Evolutionary conservation across 2,329 filamentous ascomycete species (phyloP).

Genomic region (Ploettnerulaceae sp.): DNA sequence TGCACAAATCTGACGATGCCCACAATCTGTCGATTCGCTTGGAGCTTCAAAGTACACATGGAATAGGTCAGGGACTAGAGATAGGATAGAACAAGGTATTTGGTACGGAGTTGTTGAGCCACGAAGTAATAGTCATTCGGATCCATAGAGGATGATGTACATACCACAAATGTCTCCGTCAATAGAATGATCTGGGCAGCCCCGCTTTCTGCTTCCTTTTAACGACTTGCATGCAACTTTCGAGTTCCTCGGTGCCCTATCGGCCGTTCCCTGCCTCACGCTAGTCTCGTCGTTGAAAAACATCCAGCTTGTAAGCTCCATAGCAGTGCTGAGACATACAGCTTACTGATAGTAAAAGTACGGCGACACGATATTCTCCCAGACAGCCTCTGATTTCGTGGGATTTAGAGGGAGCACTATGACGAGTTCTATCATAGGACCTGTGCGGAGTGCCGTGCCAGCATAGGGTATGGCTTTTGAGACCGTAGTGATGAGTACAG

Average conservation of each 20-base stretch:
- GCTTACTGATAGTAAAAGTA: too few species aligned
- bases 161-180: not conserved
- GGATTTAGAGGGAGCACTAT: too few species aligned
- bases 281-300: too few species aligned
- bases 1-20: not conserved
- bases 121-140: not conserved
- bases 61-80: not conserved
- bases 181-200: not conserved
- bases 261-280: slow-evolving; percentile 1
- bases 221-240: not conserved
- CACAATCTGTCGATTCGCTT: not conserved
- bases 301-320: too few species aligned
- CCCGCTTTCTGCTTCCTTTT: slow-evolving; percentile 1
- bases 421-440: too few species aligned
- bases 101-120: not conserved
- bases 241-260: not conserved
- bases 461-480: too few species aligned
- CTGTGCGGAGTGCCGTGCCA: too few species aligned
- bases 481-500: too few species aligned
- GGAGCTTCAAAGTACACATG: not conserved
- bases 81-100: not conserved
- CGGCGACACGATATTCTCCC: too few species aligned
- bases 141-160: not conserved
- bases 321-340: too few species aligned
- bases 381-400: too few species aligned